Base-by-base conservation (phyloP, 805 yeast species). In the Sugiyamaella lignohabitans region DNA sequence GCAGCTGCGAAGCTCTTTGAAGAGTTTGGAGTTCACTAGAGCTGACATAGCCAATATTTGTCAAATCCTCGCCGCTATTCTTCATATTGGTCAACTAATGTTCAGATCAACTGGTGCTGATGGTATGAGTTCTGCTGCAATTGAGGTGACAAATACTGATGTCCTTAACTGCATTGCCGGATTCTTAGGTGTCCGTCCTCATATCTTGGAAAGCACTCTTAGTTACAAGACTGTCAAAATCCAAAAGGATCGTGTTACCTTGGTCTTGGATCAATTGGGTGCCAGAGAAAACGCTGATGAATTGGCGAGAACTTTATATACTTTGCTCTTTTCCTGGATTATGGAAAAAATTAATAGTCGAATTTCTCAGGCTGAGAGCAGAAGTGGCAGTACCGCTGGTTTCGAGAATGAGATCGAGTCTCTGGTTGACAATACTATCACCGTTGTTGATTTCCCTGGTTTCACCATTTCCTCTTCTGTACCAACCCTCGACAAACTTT, bases 31-130 rank as follows among this genome's bases (percentile, higher is more conserved):
- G 8, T 76, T 78, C 50, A 54, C 70, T 4, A 55, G 69, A 0
- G 58, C 66, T 1, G 81, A 76, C 43, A 69, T 71, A 16, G 71
- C 75, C 39, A 67, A 70, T 50, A 72, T 78, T 16, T 76, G 75
- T 52, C 71, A 68, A 49, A 61, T 75, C n/a, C 55, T 69, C 24
- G 73, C 73, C 2, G 73, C 73, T 2, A 63, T 69, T 16, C 55
- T 69, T n/a, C 73, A 69, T 40, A 54, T 69, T 21, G 73, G 73
- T n/a, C 73, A 69, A 56, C 53, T 69, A 20, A 59, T 59, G 47
- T 68, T 69, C 56, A 52, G 58, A 43, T 50, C 62, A 2, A 57
- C 64, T 10, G 56, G 60, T 20, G 53, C 61, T 10, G 67, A 64
- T 21, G 67, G 66, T 8, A 59, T 66, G 14, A 56, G 60, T 11